Percentiles rank a stretch among this genome's conserved stretches.
These are phyloP conservation scores for Apiospora marii DNA, from an alignment of 2,329 filamentous ascomycete genomes.

Conservation along the genomic window DNA sequence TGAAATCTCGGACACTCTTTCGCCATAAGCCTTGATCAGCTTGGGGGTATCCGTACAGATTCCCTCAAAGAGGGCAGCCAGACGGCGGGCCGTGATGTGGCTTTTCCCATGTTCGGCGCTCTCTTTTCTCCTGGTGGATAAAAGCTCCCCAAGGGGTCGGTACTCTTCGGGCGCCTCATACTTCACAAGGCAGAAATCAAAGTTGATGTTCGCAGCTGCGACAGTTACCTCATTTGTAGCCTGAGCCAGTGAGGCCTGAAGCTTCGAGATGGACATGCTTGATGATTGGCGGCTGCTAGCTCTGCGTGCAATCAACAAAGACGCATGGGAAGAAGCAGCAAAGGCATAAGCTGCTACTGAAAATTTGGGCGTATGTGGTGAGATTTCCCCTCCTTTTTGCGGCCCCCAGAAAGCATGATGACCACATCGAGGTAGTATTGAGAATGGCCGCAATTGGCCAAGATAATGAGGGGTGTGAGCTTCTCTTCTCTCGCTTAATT, in stretches of 20 bases:
- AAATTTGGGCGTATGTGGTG: too few species aligned
- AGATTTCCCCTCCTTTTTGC: too few species aligned
- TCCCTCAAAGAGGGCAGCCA: constrained; percentile 49
- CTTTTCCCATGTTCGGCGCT: constrained; percentile 47
- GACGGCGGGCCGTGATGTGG: constrained; percentile 48
- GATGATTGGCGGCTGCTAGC: too few species aligned
- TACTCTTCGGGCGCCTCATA: constrained; percentile 49
- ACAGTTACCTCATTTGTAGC: constrained; percentile 28
- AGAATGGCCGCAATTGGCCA: too few species aligned
- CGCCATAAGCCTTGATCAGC: constrained; percentile 40
- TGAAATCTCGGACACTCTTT: constrained; percentile 26
- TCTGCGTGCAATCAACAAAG: too few species aligned
- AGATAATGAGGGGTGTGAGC: too few species aligned
- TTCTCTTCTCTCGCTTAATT: too few species aligned
- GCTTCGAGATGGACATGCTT: background rate
- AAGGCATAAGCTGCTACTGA: too few species aligned
- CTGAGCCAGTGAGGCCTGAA: constrained; percentile 3
- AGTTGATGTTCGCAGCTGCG: constrained; percentile 42
- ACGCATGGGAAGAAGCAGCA: too few species aligned
- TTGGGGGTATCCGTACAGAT: constrained; percentile 42
- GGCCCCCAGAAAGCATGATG: too few species aligned
- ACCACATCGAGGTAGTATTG: too few species aligned
- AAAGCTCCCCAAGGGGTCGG: constrained; percentile 36
- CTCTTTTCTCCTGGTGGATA: constrained; percentile 41
- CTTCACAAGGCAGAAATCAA: constrained; percentile 53